phyloP scores from a whole-genome alignment of 73 alveolate genomes.

The Paramecium sexaurelia region DNA sequence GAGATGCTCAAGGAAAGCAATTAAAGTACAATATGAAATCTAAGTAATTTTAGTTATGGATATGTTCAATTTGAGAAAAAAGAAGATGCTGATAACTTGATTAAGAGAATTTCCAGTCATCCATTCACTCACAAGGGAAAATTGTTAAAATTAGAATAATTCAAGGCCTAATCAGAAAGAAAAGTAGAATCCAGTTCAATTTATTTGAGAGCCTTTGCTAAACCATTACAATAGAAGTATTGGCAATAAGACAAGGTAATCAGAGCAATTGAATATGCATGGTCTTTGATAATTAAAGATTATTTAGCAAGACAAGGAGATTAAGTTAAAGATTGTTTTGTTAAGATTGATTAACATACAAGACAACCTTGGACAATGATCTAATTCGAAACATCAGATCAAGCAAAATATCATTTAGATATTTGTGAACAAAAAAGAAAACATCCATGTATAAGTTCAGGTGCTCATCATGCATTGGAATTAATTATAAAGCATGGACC shows the following conservation, averaged over 20 bases:
- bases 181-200: constrained; percentile 28
- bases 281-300: constrained; percentile 42
- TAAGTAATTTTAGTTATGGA: neutral
- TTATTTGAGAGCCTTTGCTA: constrained; percentile 54
- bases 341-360: constrained; percentile 12
- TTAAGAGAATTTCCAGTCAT: neutral
- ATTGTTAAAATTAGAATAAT: constrained; percentile 29
- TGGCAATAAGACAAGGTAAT: neutral
- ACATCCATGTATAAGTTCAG: constrained; percentile 50
- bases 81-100: constrained; percentile 45
- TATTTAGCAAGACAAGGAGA: neutral
- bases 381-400: neutral
- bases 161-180: constrained; percentile 57
- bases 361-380: constrained; percentile 61
- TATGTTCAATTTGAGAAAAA: constrained; percentile 48
- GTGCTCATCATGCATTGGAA: constrained; percentile 53
- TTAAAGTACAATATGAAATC: neutral
- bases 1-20: constrained; percentile 24
- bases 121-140: neutral
- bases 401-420: constrained; percentile 27
- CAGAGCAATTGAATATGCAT: constrained; percentile 51
- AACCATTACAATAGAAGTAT: neutral
- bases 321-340: constrained; percentile 44
- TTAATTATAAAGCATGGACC: neutral
- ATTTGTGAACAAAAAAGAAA: constrained; percentile 28